Conservation (phyloP, 192 early-diverging fungal species). For the Rhizoclosmatium sp. region DNA sequence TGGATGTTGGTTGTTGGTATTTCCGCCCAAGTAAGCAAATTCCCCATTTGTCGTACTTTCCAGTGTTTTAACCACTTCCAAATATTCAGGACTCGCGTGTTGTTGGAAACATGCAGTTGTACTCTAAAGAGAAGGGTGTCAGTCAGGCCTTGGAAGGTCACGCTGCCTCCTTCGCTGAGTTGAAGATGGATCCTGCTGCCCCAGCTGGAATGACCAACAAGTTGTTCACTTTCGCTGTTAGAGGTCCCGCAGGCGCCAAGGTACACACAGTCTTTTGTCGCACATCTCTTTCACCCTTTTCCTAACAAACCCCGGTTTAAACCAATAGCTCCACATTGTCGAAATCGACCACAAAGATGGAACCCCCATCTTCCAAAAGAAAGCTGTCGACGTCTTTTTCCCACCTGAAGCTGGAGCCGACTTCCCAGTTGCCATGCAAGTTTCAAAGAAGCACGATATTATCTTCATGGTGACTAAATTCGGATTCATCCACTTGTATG, state of each 20-base stretch:
- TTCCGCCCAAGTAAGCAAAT: constrained; percentile 71
- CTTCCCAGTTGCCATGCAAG: constrained; percentile 97
- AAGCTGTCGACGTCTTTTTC: constrained; percentile 92
- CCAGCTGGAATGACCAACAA: constrained; percentile 73
- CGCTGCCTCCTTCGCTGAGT: constrained; percentile 92
- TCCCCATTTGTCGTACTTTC: not conserved
- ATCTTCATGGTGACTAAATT: constrained; percentile 98
- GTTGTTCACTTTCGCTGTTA: constrained; percentile 93
- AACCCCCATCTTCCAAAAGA: constrained; percentile 88
- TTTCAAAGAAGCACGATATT: constrained; percentile 91
- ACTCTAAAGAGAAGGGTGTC: constrained; percentile 89
- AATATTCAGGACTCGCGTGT: constrained; percentile 77
- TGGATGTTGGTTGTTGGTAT: constrained; percentile 97
- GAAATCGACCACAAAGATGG: constrained; percentile 96
- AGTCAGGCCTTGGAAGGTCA: constrained; percentile 97
- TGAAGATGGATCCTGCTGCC: constrained; percentile 77
- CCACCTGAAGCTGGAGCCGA: constrained; percentile 94
- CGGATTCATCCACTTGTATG: constrained; percentile 97
- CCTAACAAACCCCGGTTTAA: not conserved
- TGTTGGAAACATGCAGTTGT: constrained; percentile 96
- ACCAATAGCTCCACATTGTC: constrained; percentile 83
- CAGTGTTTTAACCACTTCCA: not conserved
- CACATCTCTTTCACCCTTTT: not conserved
- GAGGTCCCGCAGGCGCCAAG: constrained; percentile 82
- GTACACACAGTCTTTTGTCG: constrained; percentile 44